A percentile compares a stretch with the other conserved stretches of the same genome.
These are phyloP conservation scores for Boechera stricta DNA, from an alignment of 345 rosid species.

Conservation along the genomic window DNA sequence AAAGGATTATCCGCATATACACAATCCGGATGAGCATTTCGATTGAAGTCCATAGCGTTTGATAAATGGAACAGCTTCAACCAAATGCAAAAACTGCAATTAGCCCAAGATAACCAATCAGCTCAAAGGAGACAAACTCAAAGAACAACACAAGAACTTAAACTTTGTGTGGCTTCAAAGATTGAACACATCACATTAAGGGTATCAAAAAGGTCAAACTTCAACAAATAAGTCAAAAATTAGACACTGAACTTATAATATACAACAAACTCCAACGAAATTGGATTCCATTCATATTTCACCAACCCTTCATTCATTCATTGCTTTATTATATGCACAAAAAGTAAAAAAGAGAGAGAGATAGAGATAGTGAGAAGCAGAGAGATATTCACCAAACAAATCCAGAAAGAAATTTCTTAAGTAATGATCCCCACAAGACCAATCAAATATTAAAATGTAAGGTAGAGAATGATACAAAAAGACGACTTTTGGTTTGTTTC, in stretches of 20 bases:
- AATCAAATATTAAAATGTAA: not conserved
- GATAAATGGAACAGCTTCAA: conserved; percentile 22
- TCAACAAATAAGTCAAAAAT: conserved; percentile 37
- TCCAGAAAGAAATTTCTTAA: conserved; percentile 1
- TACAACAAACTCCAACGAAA: conserved; percentile 33
- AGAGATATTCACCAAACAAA: conserved; percentile 37
- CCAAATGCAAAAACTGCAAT: not conserved
- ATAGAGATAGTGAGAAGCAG: conserved; percentile 3
- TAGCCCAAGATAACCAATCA: not conserved
- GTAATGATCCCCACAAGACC: conserved; percentile 34
- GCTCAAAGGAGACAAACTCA: conserved; percentile 14
- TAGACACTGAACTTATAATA: conserved; percentile 5
- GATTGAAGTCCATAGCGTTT: conserved; percentile 34
- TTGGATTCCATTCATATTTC: conserved; percentile 42
- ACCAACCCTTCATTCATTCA: conserved; percentile 40
- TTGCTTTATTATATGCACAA: conserved; percentile 23
- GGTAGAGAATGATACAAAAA: conserved; percentile 19
- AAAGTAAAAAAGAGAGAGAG: not conserved
- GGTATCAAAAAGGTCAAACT: conserved; percentile 28
- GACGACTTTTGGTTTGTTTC: conserved; percentile 16
- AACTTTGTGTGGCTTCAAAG: conserved; percentile 8
- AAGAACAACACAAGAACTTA: conserved; percentile 5
- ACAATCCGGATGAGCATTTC: conserved; percentile 45
- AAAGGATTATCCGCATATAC: conserved; percentile 44
- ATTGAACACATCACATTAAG: conserved; percentile 28